A percentile compares a stretch with the other conserved stretches of the same genome.
Evolutionary conservation across 495 filamentous ascomycete genomes (phyloP).

Genomic region (Talaromyces liani): DNA sequence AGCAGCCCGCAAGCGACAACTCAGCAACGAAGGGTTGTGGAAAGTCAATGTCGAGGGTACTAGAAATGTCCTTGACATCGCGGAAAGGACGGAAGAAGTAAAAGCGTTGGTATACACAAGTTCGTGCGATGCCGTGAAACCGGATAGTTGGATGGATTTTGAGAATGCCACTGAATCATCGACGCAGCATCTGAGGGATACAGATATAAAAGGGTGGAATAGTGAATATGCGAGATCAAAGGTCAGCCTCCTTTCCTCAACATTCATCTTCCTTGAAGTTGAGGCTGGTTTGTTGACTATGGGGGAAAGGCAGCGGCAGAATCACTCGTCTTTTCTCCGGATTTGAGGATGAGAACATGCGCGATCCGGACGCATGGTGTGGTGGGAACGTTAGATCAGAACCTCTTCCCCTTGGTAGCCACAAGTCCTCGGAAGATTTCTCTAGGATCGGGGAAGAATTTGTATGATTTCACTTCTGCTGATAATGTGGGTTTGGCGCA

Average conservation of each 20-base stretch:
- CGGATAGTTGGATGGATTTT: slow-evolving; percentile 8
- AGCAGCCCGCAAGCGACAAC: not conserved
- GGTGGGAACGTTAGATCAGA: slow-evolving; percentile 2
- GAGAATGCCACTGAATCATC: not conserved
- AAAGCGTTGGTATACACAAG: slow-evolving; percentile 5
- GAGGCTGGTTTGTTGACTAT: not conserved
- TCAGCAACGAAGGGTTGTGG: not conserved
- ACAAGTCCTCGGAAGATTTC: slow-evolving; percentile 2
- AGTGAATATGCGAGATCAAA: slow-evolving; percentile 5
- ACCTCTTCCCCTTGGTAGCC: slow-evolving; percentile 1
- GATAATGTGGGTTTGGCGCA: slow-evolving; percentile 5
- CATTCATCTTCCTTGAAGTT: too few species aligned
- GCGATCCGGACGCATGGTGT: slow-evolving; percentile 8
- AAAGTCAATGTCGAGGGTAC: slow-evolving; percentile 3
- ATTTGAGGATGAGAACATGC: not conserved
- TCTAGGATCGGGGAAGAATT: not conserved
- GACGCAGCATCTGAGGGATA: not conserved
- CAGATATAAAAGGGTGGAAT: not conserved
- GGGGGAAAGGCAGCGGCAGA: not conserved
- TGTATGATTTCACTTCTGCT: slow-evolving; percentile 6
- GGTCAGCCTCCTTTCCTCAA: not conserved
- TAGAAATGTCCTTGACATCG: not conserved
- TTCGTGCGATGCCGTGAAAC: slow-evolving; percentile 7
- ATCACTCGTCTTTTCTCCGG: not conserved
- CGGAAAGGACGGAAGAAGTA: not conserved